Base-by-base conservation (phyloP, 2,329 filamentous ascomycete genomes). In the Talaromyces sp. region DNA sequence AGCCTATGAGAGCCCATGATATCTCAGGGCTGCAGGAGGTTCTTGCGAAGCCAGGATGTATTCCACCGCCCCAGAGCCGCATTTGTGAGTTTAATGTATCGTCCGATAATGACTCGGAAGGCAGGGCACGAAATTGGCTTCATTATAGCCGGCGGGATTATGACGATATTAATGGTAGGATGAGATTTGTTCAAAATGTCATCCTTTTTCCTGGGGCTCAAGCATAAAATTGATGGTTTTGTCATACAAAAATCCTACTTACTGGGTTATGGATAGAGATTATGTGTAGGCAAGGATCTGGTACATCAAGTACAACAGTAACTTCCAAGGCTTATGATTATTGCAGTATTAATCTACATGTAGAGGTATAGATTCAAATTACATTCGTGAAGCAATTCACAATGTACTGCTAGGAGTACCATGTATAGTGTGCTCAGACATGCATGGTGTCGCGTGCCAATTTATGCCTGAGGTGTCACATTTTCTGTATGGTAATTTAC, bases 81-180 rank as follows among this genome's bases (percentile, higher is more conserved):
- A 52, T 53, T 11, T 54, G 48, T 39, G 48, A 48, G 2, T 58
- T 58, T 8, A 36, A 42, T 17, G 44, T 58, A 7, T 56, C 51
- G 2, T 54, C 56, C 8, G 37, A 58, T 32, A 22, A 16, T 19
- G 42, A 54, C 10, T 16, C 16, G 3, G 13, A 45, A n/a, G 56
- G 56, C 3, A 19, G 35, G 3, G 20, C 27, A 2, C 49, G 48
- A 32, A 49, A 43, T 8, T 52, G 54, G 54, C 29, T 58, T 24
- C 51, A 56, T 49, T 56, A 47, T 24, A 52, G 19, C 10, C 46
- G 52, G 7, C 48, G 42, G 14, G 45, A 52, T 27, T 45, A 51
- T 16, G 41, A 43, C 8, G 14, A 29, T 19, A 42, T 27, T 13
- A 47, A 56, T 2, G 51, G 46, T 14, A 19, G 30, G 11, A 48